phyloP scores from a whole-genome alignment of 129 eudicot species.

The Escallonia herrerae region DNA sequence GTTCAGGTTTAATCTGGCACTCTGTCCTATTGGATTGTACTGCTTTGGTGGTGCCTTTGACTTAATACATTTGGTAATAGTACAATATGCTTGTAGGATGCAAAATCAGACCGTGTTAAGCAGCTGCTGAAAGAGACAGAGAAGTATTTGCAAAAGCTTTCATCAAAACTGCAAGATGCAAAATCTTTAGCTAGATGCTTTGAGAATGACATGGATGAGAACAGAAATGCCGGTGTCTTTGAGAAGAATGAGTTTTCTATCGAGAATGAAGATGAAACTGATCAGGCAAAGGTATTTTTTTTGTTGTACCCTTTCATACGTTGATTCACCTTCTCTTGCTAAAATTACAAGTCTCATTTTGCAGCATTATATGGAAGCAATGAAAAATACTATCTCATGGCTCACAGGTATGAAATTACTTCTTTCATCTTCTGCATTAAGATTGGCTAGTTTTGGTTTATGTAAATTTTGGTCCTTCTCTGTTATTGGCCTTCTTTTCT shows the following conservation, averaged over 20 bases:
- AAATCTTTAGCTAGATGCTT: constrained; percentile 59
- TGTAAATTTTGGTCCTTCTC: not conserved
- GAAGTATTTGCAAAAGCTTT: constrained; percentile 90
- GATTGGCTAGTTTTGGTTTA: not conserved
- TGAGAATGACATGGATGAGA: constrained; percentile 61
- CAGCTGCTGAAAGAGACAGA: constrained; percentile 93
- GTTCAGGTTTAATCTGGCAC: constrained; percentile 62
- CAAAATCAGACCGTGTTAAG: constrained; percentile 91
- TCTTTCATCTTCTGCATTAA: not conserved
- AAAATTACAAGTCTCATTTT: constrained; percentile 12
- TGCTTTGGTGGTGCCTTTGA: not conserved
- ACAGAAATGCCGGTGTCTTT: constrained; percentile 20
- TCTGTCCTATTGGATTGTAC: constrained; percentile 5
- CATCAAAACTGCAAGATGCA: constrained; percentile 82
- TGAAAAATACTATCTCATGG: constrained; percentile 95
- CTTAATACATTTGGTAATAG: not conserved
- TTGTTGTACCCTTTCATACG: not conserved
- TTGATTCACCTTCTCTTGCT: constrained; percentile 4
- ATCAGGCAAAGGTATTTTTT: constrained; percentile 80
- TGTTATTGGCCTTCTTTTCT: not conserved
- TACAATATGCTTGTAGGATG: constrained; percentile 47
- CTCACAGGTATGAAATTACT: constrained; percentile 65
- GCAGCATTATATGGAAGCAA: constrained; percentile 99
- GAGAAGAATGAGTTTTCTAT: constrained; percentile 51
- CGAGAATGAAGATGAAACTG: constrained; percentile 87